Conservation (phyloP, 1,139 yeast genomes). For the Geotrichum phurueaensis region DNA sequence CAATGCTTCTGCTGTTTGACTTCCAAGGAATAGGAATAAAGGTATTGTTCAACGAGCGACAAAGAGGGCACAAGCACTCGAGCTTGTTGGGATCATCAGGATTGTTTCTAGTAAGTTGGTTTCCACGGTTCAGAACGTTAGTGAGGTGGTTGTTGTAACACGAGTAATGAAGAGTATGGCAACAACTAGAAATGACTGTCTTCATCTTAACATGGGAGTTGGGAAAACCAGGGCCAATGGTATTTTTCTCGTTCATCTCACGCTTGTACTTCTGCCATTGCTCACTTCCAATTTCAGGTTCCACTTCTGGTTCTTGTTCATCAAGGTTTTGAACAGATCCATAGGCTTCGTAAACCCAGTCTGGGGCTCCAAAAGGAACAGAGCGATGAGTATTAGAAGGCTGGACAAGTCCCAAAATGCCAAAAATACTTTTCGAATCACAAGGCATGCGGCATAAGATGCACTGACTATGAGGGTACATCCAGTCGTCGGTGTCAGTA, state of each 20-base stretch:
- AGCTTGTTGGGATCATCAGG: conserved; percentile 68
- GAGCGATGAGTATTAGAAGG: conserved; percentile 56
- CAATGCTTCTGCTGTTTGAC: conserved; percentile 25
- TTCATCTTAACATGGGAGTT: conserved; percentile 34
- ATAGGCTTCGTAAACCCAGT: conserved; percentile 63
- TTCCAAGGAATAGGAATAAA: conserved; percentile 66
- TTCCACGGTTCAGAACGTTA: conserved; percentile 49
- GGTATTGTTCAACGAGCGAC: conserved; percentile 79
- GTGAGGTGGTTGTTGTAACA: conserved; percentile 65
- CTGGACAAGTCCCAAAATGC: conserved; percentile 58
- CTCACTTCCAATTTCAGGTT: conserved; percentile 33
- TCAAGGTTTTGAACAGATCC: conserved; percentile 52
- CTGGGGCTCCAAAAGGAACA: conserved; percentile 57
- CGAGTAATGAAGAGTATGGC: conserved; percentile 86
- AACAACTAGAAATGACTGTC: conserved; percentile 73
- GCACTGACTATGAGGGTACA: conserved; percentile 74
- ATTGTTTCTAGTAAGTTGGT: conserved; percentile 72
- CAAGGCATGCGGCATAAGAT: conserved; percentile 83
- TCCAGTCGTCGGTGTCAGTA: conserved; percentile 48
- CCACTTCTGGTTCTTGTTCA: conserved; percentile 20
- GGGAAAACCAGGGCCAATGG: conserved; percentile 71
- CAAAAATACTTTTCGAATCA: conserved; percentile 65
- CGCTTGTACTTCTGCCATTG: conserved; percentile 40
- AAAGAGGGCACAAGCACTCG: conserved; percentile 84
- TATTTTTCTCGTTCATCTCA: conserved; percentile 37